Evolutionary conservation across 495 filamentous ascomycete genomes (phyloP).

Genomic region (Daldinia loculata): DNA sequence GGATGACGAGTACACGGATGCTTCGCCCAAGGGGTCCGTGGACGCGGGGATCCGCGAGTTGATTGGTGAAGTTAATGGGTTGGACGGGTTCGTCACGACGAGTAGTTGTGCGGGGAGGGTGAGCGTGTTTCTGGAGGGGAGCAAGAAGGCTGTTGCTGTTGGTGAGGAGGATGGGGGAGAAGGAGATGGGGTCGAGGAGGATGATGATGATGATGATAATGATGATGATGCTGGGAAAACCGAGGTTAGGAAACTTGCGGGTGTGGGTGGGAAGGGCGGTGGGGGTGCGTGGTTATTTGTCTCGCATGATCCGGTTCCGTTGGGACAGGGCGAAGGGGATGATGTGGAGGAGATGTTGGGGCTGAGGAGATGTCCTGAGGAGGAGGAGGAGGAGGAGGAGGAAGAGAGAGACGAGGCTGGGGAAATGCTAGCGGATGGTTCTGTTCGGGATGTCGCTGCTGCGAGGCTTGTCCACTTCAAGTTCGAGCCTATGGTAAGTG

Average conservation of each 20-base stretch:
- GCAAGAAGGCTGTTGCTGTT: slow-evolving; percentile 51
- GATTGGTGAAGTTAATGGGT: slow-evolving; percentile 75
- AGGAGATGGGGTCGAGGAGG: neutral
- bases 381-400: neutral
- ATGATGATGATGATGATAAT: too few relatives aligned
- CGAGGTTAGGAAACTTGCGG: slow-evolving; percentile 50
- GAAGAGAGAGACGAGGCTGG: slow-evolving; percentile 10
- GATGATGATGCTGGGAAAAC: slow-evolving; percentile 4
- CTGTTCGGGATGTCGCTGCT: slow-evolving; percentile 27
- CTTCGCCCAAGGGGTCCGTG: slow-evolving; percentile 85
- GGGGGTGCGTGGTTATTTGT: slow-evolving; percentile 88
- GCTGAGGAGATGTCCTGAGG: neutral
- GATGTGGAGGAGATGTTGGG: slow-evolving; percentile 29
- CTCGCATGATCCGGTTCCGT: slow-evolving; percentile 75
- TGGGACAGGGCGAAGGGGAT: slow-evolving; percentile 30
- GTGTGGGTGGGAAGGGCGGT: slow-evolving; percentile 79
- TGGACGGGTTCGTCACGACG: slow-evolving; percentile 82
- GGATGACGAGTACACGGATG: slow-evolving; percentile 73
- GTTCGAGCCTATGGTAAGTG: slow-evolving; percentile 89
- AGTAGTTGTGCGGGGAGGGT: slow-evolving; percentile 89
- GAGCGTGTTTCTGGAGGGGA: slow-evolving; percentile 85
- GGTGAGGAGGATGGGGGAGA: slow-evolving; percentile 16
- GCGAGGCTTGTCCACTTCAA: slow-evolving; percentile 82
- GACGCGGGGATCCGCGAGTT: slow-evolving; percentile 79
- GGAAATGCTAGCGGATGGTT: slow-evolving; percentile 22